Conservation (phyloP, 495 filamentous ascomycete species). For the Hypoxylon intermedium region DNA sequence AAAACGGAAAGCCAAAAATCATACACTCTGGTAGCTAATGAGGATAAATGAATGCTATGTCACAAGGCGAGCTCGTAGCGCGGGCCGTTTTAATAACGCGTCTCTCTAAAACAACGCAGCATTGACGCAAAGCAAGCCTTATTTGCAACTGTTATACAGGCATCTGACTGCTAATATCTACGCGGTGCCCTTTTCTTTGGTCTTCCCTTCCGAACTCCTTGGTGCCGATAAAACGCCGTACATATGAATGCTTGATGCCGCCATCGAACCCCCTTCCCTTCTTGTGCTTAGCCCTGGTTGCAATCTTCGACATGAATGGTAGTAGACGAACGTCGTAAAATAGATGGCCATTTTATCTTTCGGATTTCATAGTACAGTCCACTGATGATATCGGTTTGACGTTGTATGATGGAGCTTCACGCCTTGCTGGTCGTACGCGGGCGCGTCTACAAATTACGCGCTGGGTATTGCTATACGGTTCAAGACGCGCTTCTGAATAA, state of each 20-base stretch:
- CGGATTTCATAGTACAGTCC: constrained; percentile 28
- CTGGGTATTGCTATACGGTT: background rate
- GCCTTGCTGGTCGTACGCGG: background rate
- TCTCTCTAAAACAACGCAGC: constrained; percentile 20
- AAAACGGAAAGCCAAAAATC: constrained; percentile 4
- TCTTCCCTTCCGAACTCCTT: constrained; percentile 26
- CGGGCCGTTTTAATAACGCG: constrained; percentile 16
- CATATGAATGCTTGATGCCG: constrained; percentile 40
- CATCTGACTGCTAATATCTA: constrained; percentile 18
- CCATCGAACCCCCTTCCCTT: constrained; percentile 19
- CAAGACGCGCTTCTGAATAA: constrained; percentile 4
- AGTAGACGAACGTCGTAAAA: constrained; percentile 24
- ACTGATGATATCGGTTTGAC: constrained; percentile 4
- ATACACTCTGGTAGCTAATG: constrained; percentile 23
- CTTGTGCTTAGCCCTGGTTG: constrained; percentile 19
- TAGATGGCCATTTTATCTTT: constrained; percentile 19
- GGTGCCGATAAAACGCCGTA: constrained; percentile 33
- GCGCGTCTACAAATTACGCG: background rate
- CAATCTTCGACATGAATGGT: constrained; percentile 34
- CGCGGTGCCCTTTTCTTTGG: constrained; percentile 25
- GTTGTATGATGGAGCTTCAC: constrained; percentile 1
- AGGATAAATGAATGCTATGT: constrained; percentile 34
- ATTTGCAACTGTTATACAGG: constrained; percentile 31
- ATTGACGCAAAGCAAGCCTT: constrained; percentile 16
- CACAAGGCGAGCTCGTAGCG: constrained; percentile 18